Conservation (phyloP, 805 yeast species). For the Candida germanica region DNA sequence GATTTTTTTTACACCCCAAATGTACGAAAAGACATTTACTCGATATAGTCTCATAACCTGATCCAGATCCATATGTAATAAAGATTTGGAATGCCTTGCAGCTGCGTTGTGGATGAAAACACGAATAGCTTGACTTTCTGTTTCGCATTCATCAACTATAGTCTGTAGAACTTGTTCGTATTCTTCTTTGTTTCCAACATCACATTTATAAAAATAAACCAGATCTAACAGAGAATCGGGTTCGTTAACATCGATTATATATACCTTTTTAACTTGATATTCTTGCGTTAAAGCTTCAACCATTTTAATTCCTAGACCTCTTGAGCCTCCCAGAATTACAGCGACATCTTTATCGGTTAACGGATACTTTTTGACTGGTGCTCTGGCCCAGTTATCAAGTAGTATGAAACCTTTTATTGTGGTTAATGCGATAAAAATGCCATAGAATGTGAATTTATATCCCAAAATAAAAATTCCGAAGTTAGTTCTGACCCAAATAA, state of each 20-base stretch:
- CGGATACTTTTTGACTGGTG: background rate
- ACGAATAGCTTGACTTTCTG: constrained; percentile 12
- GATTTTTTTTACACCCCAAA: constrained; percentile 18
- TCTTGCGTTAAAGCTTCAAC: constrained; percentile 23
- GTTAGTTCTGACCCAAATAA: no score
- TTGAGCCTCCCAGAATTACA: constrained; percentile 50
- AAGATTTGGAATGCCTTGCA: constrained; percentile 31
- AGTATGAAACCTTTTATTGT: no score
- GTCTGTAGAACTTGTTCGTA: constrained; percentile 14
- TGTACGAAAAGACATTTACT: constrained; percentile 31
- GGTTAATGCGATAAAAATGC: no score
- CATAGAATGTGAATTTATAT: no score
- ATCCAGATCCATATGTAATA: constrained; percentile 21
- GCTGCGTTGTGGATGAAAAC: constrained; percentile 51
- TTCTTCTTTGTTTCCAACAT: constrained; percentile 18
- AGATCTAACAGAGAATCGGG: constrained; percentile 5
- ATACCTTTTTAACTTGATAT: constrained; percentile 9
- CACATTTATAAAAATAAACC: constrained; percentile 20
- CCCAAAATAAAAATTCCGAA: no score
- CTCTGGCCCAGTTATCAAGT: background rate
- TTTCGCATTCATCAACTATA: constrained; percentile 21
- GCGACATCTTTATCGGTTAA: constrained; percentile 20
- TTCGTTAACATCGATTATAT: constrained; percentile 14
- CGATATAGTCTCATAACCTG: constrained; percentile 25
- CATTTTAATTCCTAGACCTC: constrained; percentile 48